Percentiles rank a stretch among this genome's conserved stretches.
phyloP scores from a whole-genome alignment of 202 grass and related monocot genomes.

The Tripidium arundinaceum region DNA sequence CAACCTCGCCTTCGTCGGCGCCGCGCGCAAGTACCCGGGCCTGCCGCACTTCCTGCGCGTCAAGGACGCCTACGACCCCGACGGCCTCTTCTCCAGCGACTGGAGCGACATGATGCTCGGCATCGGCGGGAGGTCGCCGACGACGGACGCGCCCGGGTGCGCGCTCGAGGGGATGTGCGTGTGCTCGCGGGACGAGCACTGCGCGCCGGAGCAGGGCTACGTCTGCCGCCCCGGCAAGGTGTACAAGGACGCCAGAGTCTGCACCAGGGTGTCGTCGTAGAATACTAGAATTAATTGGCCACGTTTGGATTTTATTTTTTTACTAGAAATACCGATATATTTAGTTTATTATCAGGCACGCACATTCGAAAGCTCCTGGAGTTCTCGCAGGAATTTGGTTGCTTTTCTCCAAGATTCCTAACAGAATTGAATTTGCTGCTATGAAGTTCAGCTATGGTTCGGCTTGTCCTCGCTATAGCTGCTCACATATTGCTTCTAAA shows the following conservation, averaged over 20 bases:
- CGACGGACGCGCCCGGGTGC: constrained; percentile 35
- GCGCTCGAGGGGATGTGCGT: constrained; percentile 78
- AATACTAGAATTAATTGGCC: not conserved
- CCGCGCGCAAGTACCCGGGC: constrained; percentile 34
- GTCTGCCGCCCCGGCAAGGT: constrained; percentile 58
- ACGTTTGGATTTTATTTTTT: not conserved
- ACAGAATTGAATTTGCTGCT: not conserved
- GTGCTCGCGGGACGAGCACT: constrained; percentile 61
- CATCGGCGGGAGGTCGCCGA: constrained; percentile 15
- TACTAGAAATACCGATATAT: not conserved
- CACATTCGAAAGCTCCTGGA: no score
- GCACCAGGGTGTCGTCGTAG: constrained; percentile 25
- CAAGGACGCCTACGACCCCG: constrained; percentile 51
- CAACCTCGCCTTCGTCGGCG: constrained; percentile 61
- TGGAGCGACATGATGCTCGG: constrained; percentile 74
- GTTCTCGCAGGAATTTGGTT: no score
- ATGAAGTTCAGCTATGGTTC: not conserved
- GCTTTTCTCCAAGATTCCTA: not conserved
- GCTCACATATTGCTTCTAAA: no score
- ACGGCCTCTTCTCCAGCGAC: constrained; percentile 65
- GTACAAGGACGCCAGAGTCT: constrained; percentile 63
- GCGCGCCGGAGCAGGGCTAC: constrained; percentile 64
- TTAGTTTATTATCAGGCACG: no score
- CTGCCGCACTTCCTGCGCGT: constrained; percentile 35
- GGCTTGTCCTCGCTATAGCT: not conserved